These are phyloP conservation scores for Apiospora marii DNA, from an alignment of 2,329 filamentous ascomycete species.

Conservation along the genomic window DNA sequence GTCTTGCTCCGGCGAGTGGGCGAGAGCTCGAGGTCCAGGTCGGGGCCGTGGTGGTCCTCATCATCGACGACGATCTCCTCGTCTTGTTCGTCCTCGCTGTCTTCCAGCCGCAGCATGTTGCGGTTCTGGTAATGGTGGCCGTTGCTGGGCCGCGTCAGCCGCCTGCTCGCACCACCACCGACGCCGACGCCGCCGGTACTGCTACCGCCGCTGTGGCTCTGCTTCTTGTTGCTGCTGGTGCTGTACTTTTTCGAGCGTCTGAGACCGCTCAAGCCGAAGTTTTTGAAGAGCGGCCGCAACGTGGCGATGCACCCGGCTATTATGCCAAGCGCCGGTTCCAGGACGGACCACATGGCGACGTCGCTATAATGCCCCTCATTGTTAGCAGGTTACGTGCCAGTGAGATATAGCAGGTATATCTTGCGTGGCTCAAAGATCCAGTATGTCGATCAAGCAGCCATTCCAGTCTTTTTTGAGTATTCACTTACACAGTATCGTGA, in stretches of 20 bases:
- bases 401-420: neutral
- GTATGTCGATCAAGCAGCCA: slow-evolving; percentile 11
- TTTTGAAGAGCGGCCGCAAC: slow-evolving; percentile 43
- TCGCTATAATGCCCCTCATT: slow-evolving; percentile 35
- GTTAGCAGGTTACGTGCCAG: neutral
- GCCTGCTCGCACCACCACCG: neutral
- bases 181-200: neutral
- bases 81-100: neutral
- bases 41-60: too few relatives aligned
- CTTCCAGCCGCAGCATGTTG: slow-evolving; percentile 12
- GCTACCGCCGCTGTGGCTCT: neutral
- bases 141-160: slow-evolving; percentile 1
- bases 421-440: too few relatives aligned
- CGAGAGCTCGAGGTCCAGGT: slow-evolving; percentile 2
- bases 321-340: slow-evolving; percentile 45
- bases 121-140: neutral
- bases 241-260: slow-evolving; percentile 1
- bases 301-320: slow-evolving; percentile 44
- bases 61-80: neutral
- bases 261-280: slow-evolving; percentile 32
- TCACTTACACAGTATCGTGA: slow-evolving; percentile 43
- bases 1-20: neutral
- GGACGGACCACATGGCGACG: slow-evolving; percentile 42
- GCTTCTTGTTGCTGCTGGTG: slow-evolving; percentile 1
- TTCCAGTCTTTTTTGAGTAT: neutral